Base-by-base conservation (phyloP, 768 basidiomycete genomes). In the Termitomyces titanicus region DNA sequence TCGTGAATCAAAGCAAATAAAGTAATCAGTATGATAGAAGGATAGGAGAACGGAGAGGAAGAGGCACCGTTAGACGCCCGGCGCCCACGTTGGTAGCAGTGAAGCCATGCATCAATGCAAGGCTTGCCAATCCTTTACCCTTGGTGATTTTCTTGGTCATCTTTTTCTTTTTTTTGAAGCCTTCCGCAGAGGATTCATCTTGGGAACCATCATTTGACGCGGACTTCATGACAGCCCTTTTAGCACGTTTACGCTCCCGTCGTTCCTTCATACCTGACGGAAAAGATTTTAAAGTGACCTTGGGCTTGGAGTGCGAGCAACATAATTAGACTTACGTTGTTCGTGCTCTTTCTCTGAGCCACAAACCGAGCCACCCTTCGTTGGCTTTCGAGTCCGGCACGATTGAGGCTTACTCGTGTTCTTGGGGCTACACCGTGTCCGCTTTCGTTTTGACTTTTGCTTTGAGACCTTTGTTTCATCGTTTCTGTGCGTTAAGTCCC, bases 31-130 rank as follows among this genome's bases (percentile, higher is more conserved):
- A 15, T 5, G 25, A 12, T 35, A 6, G 17, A 27, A 47, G 22
- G 7, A 33, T 48, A 9, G 29, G 38, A 12, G 13, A 2, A 7
- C 10, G 10, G 11, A 25, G 11, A 46, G 18, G 18, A n/a, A 25
- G 46, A 54, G 76, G 47, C 61, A 87, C 86, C 52, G 86, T 89
- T 11, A 89, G 64, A 38, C 87, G 78, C 53, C 79, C 76, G 50
- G 76, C 79, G 13, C 84, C 82, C 2, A 89, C 75, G 58, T 85
- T 87, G 5, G 77, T 79, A 0, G 86, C 80, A 15, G 76, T 68
- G 63, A 88, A 86, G 0, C 84, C 84, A 57, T 87, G 83, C 82
- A 89, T 83, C 25, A 89, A 72, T 0, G 85, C 84, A 33, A 87
- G 72, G 4, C 78, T 82, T 1, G 78, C 69, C 9, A 79, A 73